These are phyloP conservation scores for Microsporum audouinii DNA, from an alignment of 2,329 filamentous ascomycete species.

Conservation along the genomic window DNA sequence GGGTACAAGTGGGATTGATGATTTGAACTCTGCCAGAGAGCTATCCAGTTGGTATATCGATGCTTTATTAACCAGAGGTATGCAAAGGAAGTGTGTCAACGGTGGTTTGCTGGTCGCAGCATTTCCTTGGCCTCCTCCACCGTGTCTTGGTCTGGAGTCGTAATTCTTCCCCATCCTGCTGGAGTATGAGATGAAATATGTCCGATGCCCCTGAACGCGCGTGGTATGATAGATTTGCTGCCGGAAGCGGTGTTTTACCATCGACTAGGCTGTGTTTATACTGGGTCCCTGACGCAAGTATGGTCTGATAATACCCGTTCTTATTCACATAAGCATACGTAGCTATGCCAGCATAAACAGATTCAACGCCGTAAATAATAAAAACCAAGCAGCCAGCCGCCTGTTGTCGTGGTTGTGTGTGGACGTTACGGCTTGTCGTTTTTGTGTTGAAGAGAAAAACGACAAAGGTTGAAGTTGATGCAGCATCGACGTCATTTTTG, in stretches of 20 bases:
- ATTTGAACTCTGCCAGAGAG: constrained; percentile 50
- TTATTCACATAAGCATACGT: neutral
- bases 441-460: neutral
- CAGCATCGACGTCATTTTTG: neutral
- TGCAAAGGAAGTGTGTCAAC: constrained; percentile 38
- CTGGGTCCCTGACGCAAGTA: neutral
- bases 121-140: neutral
- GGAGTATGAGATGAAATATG: neutral
- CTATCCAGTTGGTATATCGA: constrained; percentile 55
- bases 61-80: constrained; percentile 50
- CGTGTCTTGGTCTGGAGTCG: neutral
- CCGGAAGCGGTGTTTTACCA: neutral
- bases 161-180: neutral
- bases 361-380: neutral
- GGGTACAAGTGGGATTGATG: constrained; percentile 37
- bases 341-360: neutral
- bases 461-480: neutral
- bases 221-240: neutral
- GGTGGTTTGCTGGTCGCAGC: constrained; percentile 15
- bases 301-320: neutral
- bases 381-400: neutral
- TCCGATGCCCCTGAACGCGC: neutral
- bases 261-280: neutral
- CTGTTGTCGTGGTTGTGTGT: neutral
- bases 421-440: too few relatives aligned